Evolutionary conservation across 2,329 filamentous ascomycete species (phyloP).

Genomic region (Fusarium cicatricum): DNA sequence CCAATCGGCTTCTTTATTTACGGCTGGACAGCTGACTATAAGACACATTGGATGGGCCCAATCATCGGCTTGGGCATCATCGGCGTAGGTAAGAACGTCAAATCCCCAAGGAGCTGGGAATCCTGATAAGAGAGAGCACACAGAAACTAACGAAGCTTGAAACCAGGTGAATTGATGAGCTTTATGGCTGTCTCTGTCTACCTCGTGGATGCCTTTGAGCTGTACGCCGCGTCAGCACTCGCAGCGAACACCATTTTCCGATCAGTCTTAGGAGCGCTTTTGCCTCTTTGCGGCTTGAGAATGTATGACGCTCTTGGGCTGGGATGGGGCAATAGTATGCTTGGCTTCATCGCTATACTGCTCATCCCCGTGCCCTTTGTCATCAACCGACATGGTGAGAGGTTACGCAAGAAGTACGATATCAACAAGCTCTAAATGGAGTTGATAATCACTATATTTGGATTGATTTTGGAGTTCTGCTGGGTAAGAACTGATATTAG

Average conservation of each 20-base stretch:
- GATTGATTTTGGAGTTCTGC: no score
- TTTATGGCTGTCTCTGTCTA: conserved; percentile 26
- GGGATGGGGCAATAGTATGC: conserved; percentile 55
- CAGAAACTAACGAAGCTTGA: background rate
- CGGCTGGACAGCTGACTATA: conserved; percentile 27
- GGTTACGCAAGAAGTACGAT: conserved; percentile 21
- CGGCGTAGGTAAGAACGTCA: conserved; percentile 22
- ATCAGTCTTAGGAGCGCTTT: conserved; percentile 3
- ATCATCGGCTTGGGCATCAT: conserved; percentile 21
- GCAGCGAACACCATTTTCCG: conserved; percentile 27
- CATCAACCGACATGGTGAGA: conserved; percentile 51
- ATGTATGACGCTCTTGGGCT: conserved; percentile 48
- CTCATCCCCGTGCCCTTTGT: conserved; percentile 52
- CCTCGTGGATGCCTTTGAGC: conserved; percentile 25
- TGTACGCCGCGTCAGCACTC: conserved; percentile 21
- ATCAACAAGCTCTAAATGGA: background rate
- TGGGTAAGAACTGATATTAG: no score
- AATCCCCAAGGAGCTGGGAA: no score
- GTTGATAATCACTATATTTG: no score
- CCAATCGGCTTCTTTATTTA: conserved; percentile 23
- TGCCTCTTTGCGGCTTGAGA: conserved; percentile 18
- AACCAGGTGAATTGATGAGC: conserved; percentile 8
- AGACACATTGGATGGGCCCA: conserved; percentile 23
- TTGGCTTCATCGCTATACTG: conserved; percentile 51
- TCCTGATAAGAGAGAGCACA: no score